phyloP scores from a whole-genome alignment of 1,139 yeast genomes.

The Saccharomyces hybrid region DNA sequence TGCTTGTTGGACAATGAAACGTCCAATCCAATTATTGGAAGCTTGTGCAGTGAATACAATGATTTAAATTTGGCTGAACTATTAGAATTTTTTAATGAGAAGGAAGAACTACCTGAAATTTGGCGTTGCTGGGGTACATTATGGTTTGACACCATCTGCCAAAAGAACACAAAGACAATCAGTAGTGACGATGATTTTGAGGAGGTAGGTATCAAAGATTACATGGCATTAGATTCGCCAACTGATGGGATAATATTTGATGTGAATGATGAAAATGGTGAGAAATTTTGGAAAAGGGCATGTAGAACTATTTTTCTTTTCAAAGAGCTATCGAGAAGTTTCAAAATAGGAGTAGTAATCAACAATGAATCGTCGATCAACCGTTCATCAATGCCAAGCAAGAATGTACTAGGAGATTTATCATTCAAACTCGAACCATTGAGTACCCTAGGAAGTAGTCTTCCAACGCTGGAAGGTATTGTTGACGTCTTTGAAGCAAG shows the following conservation, averaged over 20 bases:
- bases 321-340: constrained; percentile 24
- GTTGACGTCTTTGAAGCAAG: constrained; percentile 18
- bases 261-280: constrained; percentile 33
- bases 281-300: constrained; percentile 30
- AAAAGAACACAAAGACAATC: constrained; percentile 40
- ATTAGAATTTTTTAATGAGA: constrained; percentile 41
- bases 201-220: constrained; percentile 52
- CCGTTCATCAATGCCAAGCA: constrained; percentile 9
- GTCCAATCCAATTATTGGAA: constrained; percentile 15
- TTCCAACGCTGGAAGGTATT: constrained; percentile 4
- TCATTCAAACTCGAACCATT: constrained; percentile 18
- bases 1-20: constrained; percentile 23
- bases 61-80: constrained; percentile 27
- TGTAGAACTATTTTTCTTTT: constrained; percentile 27
- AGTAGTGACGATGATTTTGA: constrained; percentile 38
- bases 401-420: constrained; percentile 17
- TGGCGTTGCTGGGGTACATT: constrained; percentile 83
- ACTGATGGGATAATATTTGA: constrained; percentile 51
- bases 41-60: constrained; percentile 18
- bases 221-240: constrained; percentile 55
- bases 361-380: constrained; percentile 12
- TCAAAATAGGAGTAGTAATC: constrained; percentile 18
- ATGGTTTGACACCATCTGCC: constrained; percentile 51
- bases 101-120: constrained; percentile 63
- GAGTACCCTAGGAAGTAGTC: neutral